phyloP scores from a whole-genome alignment of 352 stramenopile genomes.

The Pythium periplocum region DNA sequence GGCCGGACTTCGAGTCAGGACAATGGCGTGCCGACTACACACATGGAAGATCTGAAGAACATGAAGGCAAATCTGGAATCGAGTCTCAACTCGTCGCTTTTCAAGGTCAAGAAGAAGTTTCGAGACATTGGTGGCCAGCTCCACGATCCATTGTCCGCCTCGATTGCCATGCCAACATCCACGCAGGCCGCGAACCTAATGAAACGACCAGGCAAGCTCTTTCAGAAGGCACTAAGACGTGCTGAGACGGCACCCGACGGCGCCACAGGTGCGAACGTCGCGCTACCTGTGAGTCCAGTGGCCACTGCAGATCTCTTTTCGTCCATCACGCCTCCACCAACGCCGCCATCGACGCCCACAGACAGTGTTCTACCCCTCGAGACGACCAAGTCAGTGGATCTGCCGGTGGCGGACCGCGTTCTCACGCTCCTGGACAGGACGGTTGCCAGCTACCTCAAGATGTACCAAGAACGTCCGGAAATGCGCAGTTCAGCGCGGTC shows the following conservation, averaged over 20 bases:
- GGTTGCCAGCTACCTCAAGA: slow-evolving; percentile 46
- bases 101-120: slow-evolving; percentile 73
- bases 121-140: slow-evolving; percentile 50
- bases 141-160: slow-evolving; percentile 20
- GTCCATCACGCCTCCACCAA: too few relatives aligned
- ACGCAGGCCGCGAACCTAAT: slow-evolving; percentile 61
- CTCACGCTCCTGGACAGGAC: slow-evolving; percentile 54
- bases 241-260: neutral
- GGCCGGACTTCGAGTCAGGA: too few relatives aligned
- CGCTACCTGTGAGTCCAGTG: too few relatives aligned
- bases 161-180: slow-evolving; percentile 10
- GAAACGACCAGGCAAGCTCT: slow-evolving; percentile 54
- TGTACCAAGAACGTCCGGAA: slow-evolving; percentile 52
- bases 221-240: slow-evolving; percentile 46
- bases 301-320: too few relatives aligned
- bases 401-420: slow-evolving; percentile 37
- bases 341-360: too few relatives aligned
- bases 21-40: neutral
- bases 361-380: slow-evolving; percentile 4
- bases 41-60: slow-evolving; percentile 67
- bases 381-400: slow-evolving; percentile 2
- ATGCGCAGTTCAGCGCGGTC: slow-evolving; percentile 64
- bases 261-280: too few relatives aligned
- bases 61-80: slow-evolving; percentile 72
- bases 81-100: slow-evolving; percentile 62